A percentile compares a stretch with the other conserved stretches of the same genome.
These are phyloP conservation scores for Podila minutissima DNA, from an alignment of 192 early-diverging fungal species.

Conservation along the genomic window DNA sequence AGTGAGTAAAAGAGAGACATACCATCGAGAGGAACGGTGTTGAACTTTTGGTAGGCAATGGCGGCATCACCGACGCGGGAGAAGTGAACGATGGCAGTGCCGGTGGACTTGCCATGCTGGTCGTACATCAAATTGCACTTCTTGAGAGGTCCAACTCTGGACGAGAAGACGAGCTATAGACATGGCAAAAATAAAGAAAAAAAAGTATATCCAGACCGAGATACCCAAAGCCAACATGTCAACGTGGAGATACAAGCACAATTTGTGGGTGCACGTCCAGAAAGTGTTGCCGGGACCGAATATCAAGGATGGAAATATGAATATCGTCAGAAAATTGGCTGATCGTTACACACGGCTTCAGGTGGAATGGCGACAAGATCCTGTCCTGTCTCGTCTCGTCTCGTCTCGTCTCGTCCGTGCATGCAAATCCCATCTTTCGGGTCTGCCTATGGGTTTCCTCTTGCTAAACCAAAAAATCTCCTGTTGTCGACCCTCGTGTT, in stretches of 20 bases:
- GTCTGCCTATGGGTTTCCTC: too few relatives aligned
- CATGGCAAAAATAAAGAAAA: not conserved
- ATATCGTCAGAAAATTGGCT: too few relatives aligned
- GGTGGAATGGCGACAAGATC: too few relatives aligned
- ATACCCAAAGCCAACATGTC: constrained; percentile 3
- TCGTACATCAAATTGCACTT: constrained; percentile 62
- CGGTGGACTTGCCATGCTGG: constrained; percentile 60
- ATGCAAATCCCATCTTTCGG: too few relatives aligned
- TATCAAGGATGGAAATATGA: too few relatives aligned
- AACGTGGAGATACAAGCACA: constrained; percentile 6
- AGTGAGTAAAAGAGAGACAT: not conserved
- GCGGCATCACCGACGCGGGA: constrained; percentile 54
- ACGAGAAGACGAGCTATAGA: constrained; percentile 49
- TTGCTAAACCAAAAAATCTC: too few relatives aligned
- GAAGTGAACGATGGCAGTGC: constrained; percentile 59
- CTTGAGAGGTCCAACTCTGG: constrained; percentile 58
- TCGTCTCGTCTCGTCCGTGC: too few relatives aligned
- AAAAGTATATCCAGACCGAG: not conserved
- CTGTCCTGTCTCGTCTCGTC: too few relatives aligned
- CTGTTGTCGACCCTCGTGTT: too few relatives aligned
- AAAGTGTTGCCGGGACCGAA: not conserved
- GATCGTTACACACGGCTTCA: too few relatives aligned
- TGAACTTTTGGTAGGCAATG: constrained; percentile 51
- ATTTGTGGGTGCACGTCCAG: not conserved
- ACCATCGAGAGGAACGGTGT: constrained; percentile 60